Percentiles rank a stretch among this genome's conserved stretches.
Conservation (phyloP, 1,284 basidiomycete genomes). For the Pholiota adiposa region DNA sequence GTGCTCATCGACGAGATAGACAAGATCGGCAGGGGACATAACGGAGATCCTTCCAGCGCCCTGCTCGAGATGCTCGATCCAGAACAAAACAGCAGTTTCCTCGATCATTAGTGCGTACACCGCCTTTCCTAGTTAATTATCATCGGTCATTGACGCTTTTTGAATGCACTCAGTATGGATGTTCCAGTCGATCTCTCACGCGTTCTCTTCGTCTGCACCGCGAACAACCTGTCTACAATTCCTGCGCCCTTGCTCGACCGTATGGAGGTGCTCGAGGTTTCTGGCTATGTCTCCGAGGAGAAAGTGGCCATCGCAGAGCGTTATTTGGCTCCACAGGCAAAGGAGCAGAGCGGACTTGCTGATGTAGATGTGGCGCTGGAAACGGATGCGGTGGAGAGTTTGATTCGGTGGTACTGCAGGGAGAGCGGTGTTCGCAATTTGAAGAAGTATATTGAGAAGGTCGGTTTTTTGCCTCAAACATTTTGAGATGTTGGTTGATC, state of each 20-base stretch:
- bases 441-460: conserved; percentile 97
- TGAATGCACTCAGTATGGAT: no score
- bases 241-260: conserved; percentile 95
- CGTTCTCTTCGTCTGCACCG: conserved; percentile 98
- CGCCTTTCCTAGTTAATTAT: no score
- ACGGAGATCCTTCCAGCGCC: conserved; percentile 95
- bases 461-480: conserved; percentile 29
- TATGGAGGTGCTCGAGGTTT: conserved; percentile 97
- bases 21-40: conserved; percentile 96
- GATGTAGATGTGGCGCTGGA: conserved; percentile 83
- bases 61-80: conserved; percentile 98
- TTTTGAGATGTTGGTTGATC: conserved; percentile 1
- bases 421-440: conserved; percentile 95
- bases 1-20: conserved; percentile 98
- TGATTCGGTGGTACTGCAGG: conserved; percentile 97
- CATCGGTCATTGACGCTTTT: no score
- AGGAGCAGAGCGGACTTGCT: conserved; percentile 88
- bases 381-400: conserved; percentile 80
- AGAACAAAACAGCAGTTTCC: conserved; percentile 95
- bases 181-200: conserved; percentile 96
- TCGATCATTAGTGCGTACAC: conserved; percentile 93
- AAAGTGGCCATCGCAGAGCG: conserved; percentile 91
- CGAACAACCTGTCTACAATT: conserved; percentile 94
- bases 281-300: conserved; percentile 96
- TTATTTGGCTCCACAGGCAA: conserved; percentile 95